These are phyloP conservation scores for Calonectria multiphialidica DNA, from an alignment of 2,329 filamentous ascomycete species.

Conservation along the genomic window DNA sequence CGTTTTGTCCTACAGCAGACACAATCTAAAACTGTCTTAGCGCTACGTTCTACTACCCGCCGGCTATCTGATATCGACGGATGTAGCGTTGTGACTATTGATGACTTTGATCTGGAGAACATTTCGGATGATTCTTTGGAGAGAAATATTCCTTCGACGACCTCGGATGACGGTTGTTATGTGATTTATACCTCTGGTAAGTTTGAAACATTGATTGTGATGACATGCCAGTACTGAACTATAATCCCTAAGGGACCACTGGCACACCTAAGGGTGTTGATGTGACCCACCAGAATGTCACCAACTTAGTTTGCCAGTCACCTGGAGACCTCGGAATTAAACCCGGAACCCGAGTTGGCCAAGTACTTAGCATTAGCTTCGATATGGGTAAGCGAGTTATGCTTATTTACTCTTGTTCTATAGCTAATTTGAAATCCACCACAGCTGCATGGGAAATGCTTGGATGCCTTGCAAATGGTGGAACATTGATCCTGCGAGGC, in stretches of 20 bases:
- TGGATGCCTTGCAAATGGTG: conserved; percentile 66
- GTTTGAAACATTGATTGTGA: not conserved
- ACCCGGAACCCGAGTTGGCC: conserved; percentile 63
- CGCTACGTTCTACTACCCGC: conserved; percentile 51
- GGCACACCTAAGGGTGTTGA: conserved; percentile 71
- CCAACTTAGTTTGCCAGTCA: conserved; percentile 63
- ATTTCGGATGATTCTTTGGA: not conserved
- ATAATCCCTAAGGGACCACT: conserved; percentile 56
- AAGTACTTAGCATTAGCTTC: conserved; percentile 69
- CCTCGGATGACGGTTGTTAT: conserved; percentile 54
- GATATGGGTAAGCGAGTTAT: conserved; percentile 65
- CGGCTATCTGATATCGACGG: conserved; percentile 39
- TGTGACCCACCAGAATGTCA: conserved; percentile 66
- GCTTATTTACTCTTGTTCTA: not conserved
- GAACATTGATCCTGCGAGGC: conserved; percentile 64
- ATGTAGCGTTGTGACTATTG: conserved; percentile 45
- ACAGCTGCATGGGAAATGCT: conserved; percentile 71
- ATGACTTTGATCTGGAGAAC: conserved; percentile 31
- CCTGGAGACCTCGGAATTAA: conserved; percentile 64
- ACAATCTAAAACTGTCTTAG: conserved; percentile 57
- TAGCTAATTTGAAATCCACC: not conserved
- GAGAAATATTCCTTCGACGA: not conserved
- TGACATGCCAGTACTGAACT: not conserved
- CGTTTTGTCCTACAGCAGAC: conserved; percentile 63
- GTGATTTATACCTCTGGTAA: conserved; percentile 68